Evolutionary conservation across 495 filamentous ascomycete genomes (phyloP).

Genomic region (Aspergillus panamensis): DNA sequence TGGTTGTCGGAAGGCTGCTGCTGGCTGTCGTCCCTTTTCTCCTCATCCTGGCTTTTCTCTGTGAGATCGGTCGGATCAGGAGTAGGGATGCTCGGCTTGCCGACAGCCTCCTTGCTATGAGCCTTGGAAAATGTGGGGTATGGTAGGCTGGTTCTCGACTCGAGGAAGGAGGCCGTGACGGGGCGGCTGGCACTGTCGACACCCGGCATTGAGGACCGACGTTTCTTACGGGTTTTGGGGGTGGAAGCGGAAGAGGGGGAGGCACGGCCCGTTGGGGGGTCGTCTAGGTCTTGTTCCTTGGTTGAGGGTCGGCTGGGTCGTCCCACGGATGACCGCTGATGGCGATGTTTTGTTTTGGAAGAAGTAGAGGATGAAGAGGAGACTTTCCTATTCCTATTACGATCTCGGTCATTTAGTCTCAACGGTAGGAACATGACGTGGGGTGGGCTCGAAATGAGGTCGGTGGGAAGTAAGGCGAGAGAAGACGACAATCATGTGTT

Average conservation of each 20-base stretch:
- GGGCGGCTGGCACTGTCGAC: constrained; percentile 39
- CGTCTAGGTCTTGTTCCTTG: constrained; percentile 44
- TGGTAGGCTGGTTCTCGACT: constrained; percentile 60
- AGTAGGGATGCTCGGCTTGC: constrained; percentile 65
- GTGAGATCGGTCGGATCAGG: constrained; percentile 78
- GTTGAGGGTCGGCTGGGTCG: constrained; percentile 42
- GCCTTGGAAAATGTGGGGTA: constrained; percentile 88
- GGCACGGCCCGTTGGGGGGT: constrained; percentile 31
- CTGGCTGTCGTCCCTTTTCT: constrained; percentile 27
- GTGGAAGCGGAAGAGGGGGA: constrained; percentile 36
- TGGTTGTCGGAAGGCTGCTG: constrained; percentile 30
- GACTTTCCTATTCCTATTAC: constrained; percentile 29
- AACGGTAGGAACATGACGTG: constrained; percentile 43
- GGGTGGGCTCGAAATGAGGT: constrained; percentile 30
- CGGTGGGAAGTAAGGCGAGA: constrained; percentile 28
- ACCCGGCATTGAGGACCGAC: constrained; percentile 51
- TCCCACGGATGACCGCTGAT: constrained; percentile 39
- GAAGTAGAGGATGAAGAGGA: constrained; percentile 28
- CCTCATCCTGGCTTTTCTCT: constrained; percentile 40
- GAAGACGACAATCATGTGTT: constrained; percentile 17
- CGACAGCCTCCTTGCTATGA: constrained; percentile 80
- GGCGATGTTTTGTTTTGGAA: constrained; percentile 34
- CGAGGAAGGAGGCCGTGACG: constrained; percentile 44
- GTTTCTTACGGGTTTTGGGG: constrained; percentile 32
- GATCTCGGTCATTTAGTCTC: constrained; percentile 42